Percentiles rank a stretch among this genome's conserved stretches.
phyloP scores from a whole-genome alignment of 192 early-diverging fungal species.

The Chytriomyces sp. region DNA sequence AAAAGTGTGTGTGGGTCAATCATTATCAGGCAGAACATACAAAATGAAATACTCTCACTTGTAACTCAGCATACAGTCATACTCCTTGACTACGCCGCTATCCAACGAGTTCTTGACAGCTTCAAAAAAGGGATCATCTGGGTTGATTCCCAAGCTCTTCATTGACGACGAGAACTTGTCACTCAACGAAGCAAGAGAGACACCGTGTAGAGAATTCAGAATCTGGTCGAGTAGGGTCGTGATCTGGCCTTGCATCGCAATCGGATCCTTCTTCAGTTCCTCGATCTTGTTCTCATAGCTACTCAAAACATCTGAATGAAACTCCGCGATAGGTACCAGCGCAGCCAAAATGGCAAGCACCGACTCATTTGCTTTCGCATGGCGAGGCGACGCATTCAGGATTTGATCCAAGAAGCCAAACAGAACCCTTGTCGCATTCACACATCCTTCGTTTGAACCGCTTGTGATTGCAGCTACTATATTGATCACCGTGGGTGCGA shows the following conservation, averaged over 20 bases:
- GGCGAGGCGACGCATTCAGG: background rate
- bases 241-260: slow-evolving; percentile 19
- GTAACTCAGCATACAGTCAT: slow-evolving; percentile 33
- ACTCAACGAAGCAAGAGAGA: background rate
- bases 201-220: slow-evolving; percentile 10
- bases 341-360: slow-evolving; percentile 3
- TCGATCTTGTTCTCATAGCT: background rate
- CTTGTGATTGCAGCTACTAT: background rate
- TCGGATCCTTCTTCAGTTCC: background rate
- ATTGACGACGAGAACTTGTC: slow-evolving; percentile 3
- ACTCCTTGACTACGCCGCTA: background rate
- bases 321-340: background rate
- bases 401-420: background rate
- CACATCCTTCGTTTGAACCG: background rate
- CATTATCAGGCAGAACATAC: too few relatives aligned
- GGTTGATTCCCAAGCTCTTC: slow-evolving; percentile 32
- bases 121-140: slow-evolving; percentile 33
- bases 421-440: background rate
- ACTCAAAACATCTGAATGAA: background rate
- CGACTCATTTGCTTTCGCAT: background rate
- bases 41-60: slow-evolving; percentile 1
- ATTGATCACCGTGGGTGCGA: background rate
- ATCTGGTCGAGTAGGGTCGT: slow-evolving; percentile 12
- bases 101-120: slow-evolving; percentile 20
- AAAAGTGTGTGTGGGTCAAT: too few relatives aligned